Conservation (phyloP, 2,329 filamentous ascomycete genomes). For the Cladosporium cucumerinum region DNA sequence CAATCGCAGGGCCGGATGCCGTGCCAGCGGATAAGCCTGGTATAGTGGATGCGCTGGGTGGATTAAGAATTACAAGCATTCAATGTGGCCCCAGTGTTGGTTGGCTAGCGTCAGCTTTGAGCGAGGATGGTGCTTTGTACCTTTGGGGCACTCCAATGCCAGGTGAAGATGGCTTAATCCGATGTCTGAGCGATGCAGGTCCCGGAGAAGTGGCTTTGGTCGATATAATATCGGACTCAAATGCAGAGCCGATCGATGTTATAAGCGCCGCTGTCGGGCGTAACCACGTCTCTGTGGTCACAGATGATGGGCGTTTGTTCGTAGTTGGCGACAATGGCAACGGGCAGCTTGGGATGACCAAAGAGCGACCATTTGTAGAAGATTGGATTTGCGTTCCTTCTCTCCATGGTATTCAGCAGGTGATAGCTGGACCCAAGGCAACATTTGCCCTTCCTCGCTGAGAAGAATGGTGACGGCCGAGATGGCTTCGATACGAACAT, state of each 20-base stretch:
- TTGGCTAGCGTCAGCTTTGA: constrained; percentile 58
- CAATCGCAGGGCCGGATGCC: constrained; percentile 35
- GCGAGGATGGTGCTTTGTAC: constrained; percentile 57
- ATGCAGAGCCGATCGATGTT: constrained; percentile 45
- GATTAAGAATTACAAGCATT: constrained; percentile 54
- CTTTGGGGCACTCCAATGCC: constrained; percentile 52
- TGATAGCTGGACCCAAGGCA: constrained; percentile 27
- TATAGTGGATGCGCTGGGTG: constrained; percentile 48
- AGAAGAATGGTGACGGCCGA: background rate
- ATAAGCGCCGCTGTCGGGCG: constrained; percentile 57
- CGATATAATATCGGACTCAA: constrained; percentile 37
- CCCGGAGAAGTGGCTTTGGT: constrained; percentile 31
- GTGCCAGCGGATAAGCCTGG: constrained; percentile 48
- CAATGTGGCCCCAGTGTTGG: constrained; percentile 43
- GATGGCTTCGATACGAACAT: background rate
- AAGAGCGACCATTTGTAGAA: constrained; percentile 20
- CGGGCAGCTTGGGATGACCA: constrained; percentile 55
- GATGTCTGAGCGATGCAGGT: constrained; percentile 22
- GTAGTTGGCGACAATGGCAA: constrained; percentile 56
- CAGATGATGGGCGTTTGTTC: constrained; percentile 49
- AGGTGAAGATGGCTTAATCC: constrained; percentile 23
- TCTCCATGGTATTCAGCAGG: constrained; percentile 11
- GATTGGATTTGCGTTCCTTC: constrained; percentile 28
- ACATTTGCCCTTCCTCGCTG: constrained; percentile 18
- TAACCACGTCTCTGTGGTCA: constrained; percentile 57